Evolutionary conservation across 2,329 filamentous ascomycete genomes (phyloP), one percentile per base, ranked within the genome.

Genomic region (Pyrenophora tritici-repentis): DNA sequence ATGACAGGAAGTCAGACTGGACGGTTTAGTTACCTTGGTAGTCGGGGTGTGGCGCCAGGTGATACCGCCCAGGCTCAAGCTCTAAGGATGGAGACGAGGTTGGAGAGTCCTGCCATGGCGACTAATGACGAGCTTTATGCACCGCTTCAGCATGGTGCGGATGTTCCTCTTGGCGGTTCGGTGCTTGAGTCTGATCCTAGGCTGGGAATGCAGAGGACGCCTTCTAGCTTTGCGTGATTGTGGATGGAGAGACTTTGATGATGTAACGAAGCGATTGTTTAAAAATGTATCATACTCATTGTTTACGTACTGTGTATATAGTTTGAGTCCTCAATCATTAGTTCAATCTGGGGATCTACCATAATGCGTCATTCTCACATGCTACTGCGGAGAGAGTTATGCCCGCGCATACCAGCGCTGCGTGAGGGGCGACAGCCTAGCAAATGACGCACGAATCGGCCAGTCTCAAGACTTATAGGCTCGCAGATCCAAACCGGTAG

Each of bases 121-220:
- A 57, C 56, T 1, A 57, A 57, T 9, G 56, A 59, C 3, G 40
- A 59, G 46, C 34, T 59, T 6, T 57, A 57, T 24, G 54, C 54
- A 9, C 50, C 51, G 1, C 33, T 59, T n/a, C 50, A 55, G 1
- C 42, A 57, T 46, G 56, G 54, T 9, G 45, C 42, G 4, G 56
- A 59, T 40, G 39, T 59, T 6, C 50, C 54, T 32, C 54, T 59
- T 6, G 56, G 56, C 38, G 56, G 56, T 3, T 37, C 45, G 2
- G 56, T 59, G 13, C 54, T 47, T 10, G 42, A 55, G 38, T 29
- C 50, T 9, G 54, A 57, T 4, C 42, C 50, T 6, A 50, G 56
- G n/a, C 47, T 50, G 18, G 42, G 48, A 14, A 37, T 55, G 5
- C 44, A 42, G 12, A 44, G 54, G 22, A 57, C 56, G 20, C 42